Base-by-base conservation (phyloP, 805 yeast species). In the Sungouiella thailandica region DNA sequence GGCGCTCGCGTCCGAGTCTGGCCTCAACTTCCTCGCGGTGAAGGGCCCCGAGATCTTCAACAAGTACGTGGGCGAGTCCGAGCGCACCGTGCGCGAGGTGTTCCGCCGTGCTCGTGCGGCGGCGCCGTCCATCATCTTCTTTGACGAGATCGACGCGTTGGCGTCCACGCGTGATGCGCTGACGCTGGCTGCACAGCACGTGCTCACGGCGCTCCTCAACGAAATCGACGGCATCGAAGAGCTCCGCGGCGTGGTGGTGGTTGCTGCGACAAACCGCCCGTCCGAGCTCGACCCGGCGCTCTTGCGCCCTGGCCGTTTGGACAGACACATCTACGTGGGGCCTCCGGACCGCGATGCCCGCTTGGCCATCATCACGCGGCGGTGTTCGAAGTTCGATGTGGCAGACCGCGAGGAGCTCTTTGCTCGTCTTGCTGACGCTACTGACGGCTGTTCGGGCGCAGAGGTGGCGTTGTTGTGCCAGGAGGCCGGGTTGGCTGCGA, bases 181-280 rank as follows among this genome's bases (percentile, higher is more conserved):
- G 7, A 80, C 87, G 0, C 72, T 82, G 13, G 85, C 85, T 2
- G 76, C 90, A 0, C 86, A 78, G 41, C 83, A 94, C 48, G 97
- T 93, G 1, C 64, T 93, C 39, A 90, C 97, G 2, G 83, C 97
- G 0, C 63, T 93, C 46, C 70, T 93, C 48, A 93, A 90, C 52
- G 99, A 93, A 58, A 84, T 93, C 48, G 99, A 93, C 55, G 99
- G 99, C 52, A 90, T 93, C 12, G 99, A 93, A 57, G 95, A 89
- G 40, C 63, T 93, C 46, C 84, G 83, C 32, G 97, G 96, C 3
- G 98, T 93, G 4, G 85, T 88, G 2, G 81, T 93, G 8, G 82
- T 93, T 18, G 98, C 96, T 2, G 98, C 98, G 7, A 93, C 99
- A 0, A 93, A 93, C 55, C 70, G 96, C 49, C 99, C 99, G 0